phyloP scores from a whole-genome alignment of 2,329 filamentous ascomycete species.

The Neopestalotiopsis clavispora region DNA sequence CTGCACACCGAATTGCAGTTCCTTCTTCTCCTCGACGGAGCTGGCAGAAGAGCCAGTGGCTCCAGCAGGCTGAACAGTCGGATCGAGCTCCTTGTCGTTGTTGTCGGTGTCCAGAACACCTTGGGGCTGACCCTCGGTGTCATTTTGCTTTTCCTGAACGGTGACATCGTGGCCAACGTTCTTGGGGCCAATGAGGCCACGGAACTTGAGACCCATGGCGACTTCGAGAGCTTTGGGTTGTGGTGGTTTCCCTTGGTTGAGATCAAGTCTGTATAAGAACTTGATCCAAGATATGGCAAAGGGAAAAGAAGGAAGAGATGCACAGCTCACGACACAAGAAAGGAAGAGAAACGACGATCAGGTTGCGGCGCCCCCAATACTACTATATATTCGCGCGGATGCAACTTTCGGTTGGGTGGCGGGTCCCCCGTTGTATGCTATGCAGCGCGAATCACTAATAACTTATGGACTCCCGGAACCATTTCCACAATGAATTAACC shows the following conservation, averaged over 20 bases:
- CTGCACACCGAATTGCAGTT: slow-evolving; percentile 23
- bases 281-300: background rate
- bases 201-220: slow-evolving; percentile 18
- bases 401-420: background rate
- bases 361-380: background rate
- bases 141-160: slow-evolving; percentile 14
- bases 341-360: slow-evolving; percentile 5
- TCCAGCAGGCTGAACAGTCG: background rate
- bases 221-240: background rate
- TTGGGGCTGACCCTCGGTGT: slow-evolving; percentile 14
- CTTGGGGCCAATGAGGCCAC: slow-evolving; percentile 20
- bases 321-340: slow-evolving; percentile 9
- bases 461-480: background rate
- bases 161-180: slow-evolving; percentile 1
- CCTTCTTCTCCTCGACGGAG: slow-evolving; percentile 15
- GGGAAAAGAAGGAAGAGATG: background rate
- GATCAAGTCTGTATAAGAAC: background rate
- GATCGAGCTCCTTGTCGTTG: slow-evolving; percentile 15
- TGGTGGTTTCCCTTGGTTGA: background rate
- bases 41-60: background rate
- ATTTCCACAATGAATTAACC: slow-evolving; percentile 1
- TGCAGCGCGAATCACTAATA: background rate
- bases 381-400: slow-evolving; percentile 9
- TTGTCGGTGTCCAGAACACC: background rate
- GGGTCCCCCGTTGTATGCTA: background rate